Base-by-base conservation (phyloP, 2,329 filamentous ascomycete species). In the Taxawa tesnikishii region DNA sequence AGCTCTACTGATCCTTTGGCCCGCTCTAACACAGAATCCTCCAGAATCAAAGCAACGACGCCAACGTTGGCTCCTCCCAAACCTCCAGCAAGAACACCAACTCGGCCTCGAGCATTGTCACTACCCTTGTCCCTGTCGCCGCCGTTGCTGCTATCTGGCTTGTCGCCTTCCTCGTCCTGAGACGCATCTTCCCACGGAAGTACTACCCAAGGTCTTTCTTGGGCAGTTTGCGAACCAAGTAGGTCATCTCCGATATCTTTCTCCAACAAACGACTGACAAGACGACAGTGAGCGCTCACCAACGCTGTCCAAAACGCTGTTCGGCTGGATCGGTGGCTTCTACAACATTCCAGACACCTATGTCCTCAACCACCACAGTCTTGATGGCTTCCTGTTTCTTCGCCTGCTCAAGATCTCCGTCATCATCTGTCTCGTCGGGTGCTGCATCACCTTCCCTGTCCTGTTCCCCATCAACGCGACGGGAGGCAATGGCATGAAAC, bases 311-410 rank as follows among this genome's bases (percentile, higher is more conserved):
- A 43, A 49, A 43, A 48, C 49, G 34, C 15, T 56, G 11, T 43
- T 54, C 38, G 48, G 43, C 34, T 68, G 63, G 62, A 40, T 65
- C 23, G 50, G 53, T 15, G 56, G 64, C 1, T 70, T 73, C 45
- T 56, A 63, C 32, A 59, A 60, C 26, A 55, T 75, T 13, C 65
- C 70, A 3, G 87, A 96, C 52, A 75, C 76, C 25, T 84, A 83
- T 49, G 74, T 87, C 15, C 72, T 96, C 14, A 83, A 90, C 48
- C 84, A 94, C 60, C 83, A 88, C 53, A 92, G 85, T 1, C 72
- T 98, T 40, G 88, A 98, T 53, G 82, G 81, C 18, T 96, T 88
- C 56, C 75, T 96, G 31, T 84, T 92, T 54, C 67, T 96, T 16
- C 83, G 88, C 21, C 94, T 88, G 49, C 61, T 96, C 41, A 83